Evolutionary conservation across 345 rosid species (phyloP), one percentile per base, ranked within the genome.

Genomic region (Lumnitzera littorea): DNA sequence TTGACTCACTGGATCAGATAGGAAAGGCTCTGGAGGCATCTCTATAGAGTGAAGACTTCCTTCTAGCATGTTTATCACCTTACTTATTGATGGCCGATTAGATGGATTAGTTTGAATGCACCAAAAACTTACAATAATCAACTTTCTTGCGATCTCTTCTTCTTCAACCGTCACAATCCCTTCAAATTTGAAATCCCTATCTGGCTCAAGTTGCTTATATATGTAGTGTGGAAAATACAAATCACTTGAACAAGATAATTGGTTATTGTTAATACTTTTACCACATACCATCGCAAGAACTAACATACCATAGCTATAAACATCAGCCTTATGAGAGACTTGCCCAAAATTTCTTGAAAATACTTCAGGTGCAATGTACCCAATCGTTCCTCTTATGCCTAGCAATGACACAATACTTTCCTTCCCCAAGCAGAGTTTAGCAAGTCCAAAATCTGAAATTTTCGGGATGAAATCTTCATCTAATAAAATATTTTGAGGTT

Each of bases 381-480:
- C 84, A 2, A 54, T 17, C 0, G 84, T 78, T 14, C 88, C 85
- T 68, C 85, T 74, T 2, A 72, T 60, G 2, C 66, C 72, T 1
- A 68, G 53, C 41, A 71, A 14, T 0, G 89, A 72, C 6, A 80
- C 20, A 7, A 66, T 46, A 31, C 81, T 78, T 8, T 69, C 81
- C 47, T 62, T 67, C 41, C 46, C 71, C 48, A 57, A 53, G 27
- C 81, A 76, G 7, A 72, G 65, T 56, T 81, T 78, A 11, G 88
- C 77, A 10, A 83, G 85, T 0, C 88, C 82, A 6, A 83, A 83
- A 56, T 83, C 88, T 0, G 80, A 72, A 11, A 80, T 76, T 16
- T 80, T 80, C 1, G 85, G 82, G 13, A 13, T 36, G 15, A 80
- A 67, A 12, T 70, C 41, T 1, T 72, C 58, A 53, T 83, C 77